Conservation (phyloP, 2,329 filamentous ascomycete genomes). For the Talaromyces pinophilus region DNA sequence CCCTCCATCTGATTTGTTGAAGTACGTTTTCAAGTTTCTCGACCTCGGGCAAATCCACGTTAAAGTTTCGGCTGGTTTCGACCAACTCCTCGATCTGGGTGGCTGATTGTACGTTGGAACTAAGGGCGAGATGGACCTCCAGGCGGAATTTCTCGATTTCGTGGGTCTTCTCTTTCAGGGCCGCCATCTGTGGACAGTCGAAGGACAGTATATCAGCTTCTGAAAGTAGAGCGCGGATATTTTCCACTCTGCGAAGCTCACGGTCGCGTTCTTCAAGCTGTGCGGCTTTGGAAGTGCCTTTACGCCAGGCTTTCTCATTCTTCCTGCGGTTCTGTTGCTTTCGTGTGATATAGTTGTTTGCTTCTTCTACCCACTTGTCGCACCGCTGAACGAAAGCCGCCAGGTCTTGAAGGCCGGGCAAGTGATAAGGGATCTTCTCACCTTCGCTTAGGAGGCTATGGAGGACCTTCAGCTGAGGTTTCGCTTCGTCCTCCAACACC, state of each 20-base stretch:
- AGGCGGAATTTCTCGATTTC: slow-evolving; percentile 83
- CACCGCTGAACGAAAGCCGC: slow-evolving; percentile 91
- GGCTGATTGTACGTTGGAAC: slow-evolving; percentile 63
- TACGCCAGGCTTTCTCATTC: slow-evolving; percentile 84
- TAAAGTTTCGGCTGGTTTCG: slow-evolving; percentile 86
- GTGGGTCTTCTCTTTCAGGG: slow-evolving; percentile 80
- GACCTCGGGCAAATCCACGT: slow-evolving; percentile 86
- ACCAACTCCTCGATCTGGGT: slow-evolving; percentile 84
- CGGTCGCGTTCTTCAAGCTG: slow-evolving; percentile 82
- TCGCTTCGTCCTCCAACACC: slow-evolving; percentile 77
- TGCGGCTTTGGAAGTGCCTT: slow-evolving; percentile 67
- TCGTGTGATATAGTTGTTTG: slow-evolving; percentile 90
- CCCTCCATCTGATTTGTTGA: slow-evolving; percentile 85
- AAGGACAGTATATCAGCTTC: slow-evolving; percentile 87
- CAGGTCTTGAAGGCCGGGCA: slow-evolving; percentile 78
- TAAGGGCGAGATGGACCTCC: slow-evolving; percentile 70
- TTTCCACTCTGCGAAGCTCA: slow-evolving; percentile 83
- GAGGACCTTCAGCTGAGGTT: slow-evolving; percentile 81
- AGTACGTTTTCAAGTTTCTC: slow-evolving; percentile 77
- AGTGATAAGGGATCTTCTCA: slow-evolving; percentile 89
- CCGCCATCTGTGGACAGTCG: slow-evolving; percentile 85
- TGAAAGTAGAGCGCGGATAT: slow-evolving; percentile 79
- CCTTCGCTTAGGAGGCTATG: slow-evolving; percentile 85
- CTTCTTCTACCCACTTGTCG: slow-evolving; percentile 97
- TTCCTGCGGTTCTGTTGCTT: slow-evolving; percentile 98